A percentile compares a stretch with the other conserved stretches of the same genome.
Conservation (phyloP, 129 eudicot genomes). For the Flaveria brownii region DNA sequence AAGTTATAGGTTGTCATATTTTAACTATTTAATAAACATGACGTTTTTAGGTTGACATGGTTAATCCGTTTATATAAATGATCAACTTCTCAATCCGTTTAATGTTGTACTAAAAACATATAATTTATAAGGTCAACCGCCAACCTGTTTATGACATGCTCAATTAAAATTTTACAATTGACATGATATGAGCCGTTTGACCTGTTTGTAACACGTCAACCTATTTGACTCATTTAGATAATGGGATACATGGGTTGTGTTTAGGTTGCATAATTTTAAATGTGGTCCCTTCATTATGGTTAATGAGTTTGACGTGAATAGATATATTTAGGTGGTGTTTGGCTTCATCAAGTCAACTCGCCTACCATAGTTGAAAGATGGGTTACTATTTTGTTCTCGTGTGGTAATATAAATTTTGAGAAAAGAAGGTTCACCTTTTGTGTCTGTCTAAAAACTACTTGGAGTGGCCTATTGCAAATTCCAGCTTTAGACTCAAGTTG, state of each 20-base stretch:
- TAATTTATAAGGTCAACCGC: not conserved
- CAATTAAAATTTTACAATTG: not conserved
- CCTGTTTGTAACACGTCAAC: not conserved
- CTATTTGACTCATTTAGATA: not conserved
- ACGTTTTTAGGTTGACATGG: not conserved
- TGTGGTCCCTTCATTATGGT: not conserved
- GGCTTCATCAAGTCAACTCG: not conserved
- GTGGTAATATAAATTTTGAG: no score
- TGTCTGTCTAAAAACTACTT: constrained; percentile 37
- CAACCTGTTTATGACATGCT: no score
- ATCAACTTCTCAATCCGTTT: not conserved
- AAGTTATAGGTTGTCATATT: no score
- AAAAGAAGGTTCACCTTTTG: constrained; percentile 32
- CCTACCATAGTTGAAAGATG: not conserved
- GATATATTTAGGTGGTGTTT: not conserved
- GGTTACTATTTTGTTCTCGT: not conserved
- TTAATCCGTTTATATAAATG: not conserved
- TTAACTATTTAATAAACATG: not conserved
- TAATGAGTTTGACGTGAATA: not conserved
- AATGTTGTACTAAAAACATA: not conserved
- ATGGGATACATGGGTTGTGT: not conserved
- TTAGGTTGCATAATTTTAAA: not conserved
- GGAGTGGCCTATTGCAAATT: constrained; percentile 39
- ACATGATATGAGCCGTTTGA: not conserved
- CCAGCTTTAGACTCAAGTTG: constrained; percentile 32